Conservation (phyloP, 768 basidiomycete genomes). For the Gautieria morchelliformis region DNA sequence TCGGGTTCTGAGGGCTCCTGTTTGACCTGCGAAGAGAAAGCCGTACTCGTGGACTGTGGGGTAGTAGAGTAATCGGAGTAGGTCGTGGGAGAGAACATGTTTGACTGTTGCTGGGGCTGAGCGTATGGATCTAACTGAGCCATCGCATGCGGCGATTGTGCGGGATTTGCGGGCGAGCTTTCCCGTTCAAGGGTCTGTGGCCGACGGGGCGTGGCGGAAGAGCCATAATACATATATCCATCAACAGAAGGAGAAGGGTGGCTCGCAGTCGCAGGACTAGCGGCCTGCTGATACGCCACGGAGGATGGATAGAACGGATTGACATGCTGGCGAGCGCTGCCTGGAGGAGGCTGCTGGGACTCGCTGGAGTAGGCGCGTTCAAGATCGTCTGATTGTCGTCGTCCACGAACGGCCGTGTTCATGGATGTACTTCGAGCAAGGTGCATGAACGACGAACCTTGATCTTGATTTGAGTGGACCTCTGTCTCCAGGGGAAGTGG, state of each 20-base stretch:
- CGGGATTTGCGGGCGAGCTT: neutral
- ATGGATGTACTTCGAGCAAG: constrained; percentile 54
- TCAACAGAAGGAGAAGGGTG: constrained; percentile 40
- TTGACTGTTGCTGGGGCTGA: neutral
- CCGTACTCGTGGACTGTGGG: neutral
- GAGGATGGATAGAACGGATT: constrained; percentile 13
- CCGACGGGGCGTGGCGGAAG: neutral
- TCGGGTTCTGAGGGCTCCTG: constrained; percentile 1
- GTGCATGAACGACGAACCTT: constrained; percentile 36
- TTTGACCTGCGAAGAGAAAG: constrained; percentile 4
- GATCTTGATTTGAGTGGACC: constrained; percentile 24
- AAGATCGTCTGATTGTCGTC: constrained; percentile 11
- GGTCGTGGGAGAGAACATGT: neutral
- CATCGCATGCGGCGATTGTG: constrained; percentile 17
- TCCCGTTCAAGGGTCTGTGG: neutral
- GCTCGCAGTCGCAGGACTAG: constrained; percentile 42
- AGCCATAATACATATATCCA: constrained; percentile 13
- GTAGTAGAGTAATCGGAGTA: constrained; percentile 3
- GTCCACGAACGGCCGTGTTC: constrained; percentile 16
- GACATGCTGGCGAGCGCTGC: constrained; percentile 1
- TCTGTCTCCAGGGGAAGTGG: constrained; percentile 62
- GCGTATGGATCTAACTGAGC: constrained; percentile 6
- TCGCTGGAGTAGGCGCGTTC: constrained; percentile 12
- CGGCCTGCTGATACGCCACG: constrained; percentile 33
- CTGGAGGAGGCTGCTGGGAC: neutral